These are phyloP conservation scores for Chrysopogon serrulatus DNA, from an alignment of 176 grass and related monocot genomes.

Conservation along the genomic window DNA sequence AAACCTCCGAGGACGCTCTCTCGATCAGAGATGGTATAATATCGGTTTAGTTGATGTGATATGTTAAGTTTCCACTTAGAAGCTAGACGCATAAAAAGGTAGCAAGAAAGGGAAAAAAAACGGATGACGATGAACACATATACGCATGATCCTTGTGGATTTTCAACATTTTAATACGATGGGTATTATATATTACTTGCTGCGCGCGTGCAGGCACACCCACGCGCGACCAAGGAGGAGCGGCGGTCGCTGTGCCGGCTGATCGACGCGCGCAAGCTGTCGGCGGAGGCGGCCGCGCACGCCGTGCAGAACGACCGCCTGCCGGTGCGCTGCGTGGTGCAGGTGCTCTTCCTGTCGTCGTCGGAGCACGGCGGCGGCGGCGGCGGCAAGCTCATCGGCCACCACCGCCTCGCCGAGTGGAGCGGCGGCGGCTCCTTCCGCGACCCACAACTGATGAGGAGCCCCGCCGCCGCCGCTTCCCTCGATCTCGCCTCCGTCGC, in stretches of 20 bases:
- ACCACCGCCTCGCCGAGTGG: slow-evolving; percentile 50
- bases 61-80: no score
- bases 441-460: slow-evolving; percentile 32
- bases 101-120: no score
- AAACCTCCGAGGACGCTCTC: no score
- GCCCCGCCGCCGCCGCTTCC: slow-evolving; percentile 34
- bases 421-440: slow-evolving; percentile 48
- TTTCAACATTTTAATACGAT: no score
- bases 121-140: no score
- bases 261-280: slow-evolving; percentile 82
- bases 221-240: slow-evolving; percentile 70
- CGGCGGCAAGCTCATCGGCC: slow-evolving; percentile 30
- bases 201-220: slow-evolving; percentile 52
- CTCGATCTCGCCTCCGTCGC: background rate
- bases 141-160: no score
- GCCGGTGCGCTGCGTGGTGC: slow-evolving; percentile 71
- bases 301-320: slow-evolving; percentile 92
- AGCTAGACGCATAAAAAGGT: no score
- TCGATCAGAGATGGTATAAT: no score
- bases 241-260: slow-evolving; percentile 65
- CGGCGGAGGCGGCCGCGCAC: slow-evolving; percentile 80
- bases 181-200: background rate
- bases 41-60: no score
- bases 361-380: slow-evolving; percentile 46
- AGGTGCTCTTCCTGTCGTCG: slow-evolving; percentile 71